phyloP scores from a whole-genome alignment of 2,329 filamentous ascomycete species.

The Dendryphion nanum region DNA sequence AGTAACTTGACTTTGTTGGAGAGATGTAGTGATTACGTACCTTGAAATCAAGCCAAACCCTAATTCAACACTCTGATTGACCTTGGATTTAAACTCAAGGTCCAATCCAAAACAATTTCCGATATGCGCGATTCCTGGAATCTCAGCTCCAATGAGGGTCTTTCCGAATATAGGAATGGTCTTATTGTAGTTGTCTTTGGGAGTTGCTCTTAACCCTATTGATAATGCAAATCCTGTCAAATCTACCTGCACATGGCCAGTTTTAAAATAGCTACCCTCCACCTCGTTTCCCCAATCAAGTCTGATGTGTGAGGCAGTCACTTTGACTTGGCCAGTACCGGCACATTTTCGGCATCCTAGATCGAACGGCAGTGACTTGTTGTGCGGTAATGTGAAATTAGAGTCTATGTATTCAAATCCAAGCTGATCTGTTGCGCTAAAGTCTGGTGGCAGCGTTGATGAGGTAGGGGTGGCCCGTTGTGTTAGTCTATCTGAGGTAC shows the following conservation, averaged over 20 bases:
- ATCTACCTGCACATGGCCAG: neutral
- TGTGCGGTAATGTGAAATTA: constrained; percentile 2
- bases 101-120: neutral
- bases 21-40: constrained; percentile 1
- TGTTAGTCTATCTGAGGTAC: too few species aligned
- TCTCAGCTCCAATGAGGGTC: neutral
- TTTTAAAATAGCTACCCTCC: too few species aligned
- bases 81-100: constrained; percentile 1
- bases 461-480: neutral
- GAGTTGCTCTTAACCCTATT: constrained; percentile 2
- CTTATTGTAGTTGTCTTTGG: neutral
- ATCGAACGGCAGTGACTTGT: constrained; percentile 1
- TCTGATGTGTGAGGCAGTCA: too few species aligned
- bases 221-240: constrained; percentile 1
- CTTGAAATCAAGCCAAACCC: constrained; percentile 5
- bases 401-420: constrained; percentile 3
- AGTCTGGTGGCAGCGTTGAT: neutral
- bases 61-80: constrained; percentile 2
- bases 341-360: constrained; percentile 4
- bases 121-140: constrained; percentile 1
- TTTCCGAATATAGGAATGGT: neutral
- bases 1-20: neutral
- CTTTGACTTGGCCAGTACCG: too few species aligned
- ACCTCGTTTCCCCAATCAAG: too few species aligned
- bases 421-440: neutral